These are phyloP conservation scores for Yarrowia keelungensis DNA, from an alignment of 805 yeast species.

Conservation along the genomic window DNA sequence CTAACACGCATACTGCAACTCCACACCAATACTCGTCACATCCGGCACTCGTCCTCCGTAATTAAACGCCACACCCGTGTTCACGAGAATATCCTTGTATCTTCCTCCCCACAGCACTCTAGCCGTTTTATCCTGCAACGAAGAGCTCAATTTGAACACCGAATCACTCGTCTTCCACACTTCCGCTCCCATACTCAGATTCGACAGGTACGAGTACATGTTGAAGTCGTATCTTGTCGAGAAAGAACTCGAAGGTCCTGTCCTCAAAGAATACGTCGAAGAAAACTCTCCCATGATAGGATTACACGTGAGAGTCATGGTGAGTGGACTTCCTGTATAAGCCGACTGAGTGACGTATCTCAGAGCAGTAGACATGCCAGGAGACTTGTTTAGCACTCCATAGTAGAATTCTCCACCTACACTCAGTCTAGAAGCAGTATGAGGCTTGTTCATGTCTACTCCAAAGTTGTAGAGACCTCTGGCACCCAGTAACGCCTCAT, in stretches of 20 bases:
- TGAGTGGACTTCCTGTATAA: conserved; percentile 85
- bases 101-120: conserved; percentile 88
- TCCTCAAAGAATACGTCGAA: conserved; percentile 84
- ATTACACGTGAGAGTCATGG: conserved; percentile 84
- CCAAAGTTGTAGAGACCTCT: conserved; percentile 75
- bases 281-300: conserved; percentile 91
- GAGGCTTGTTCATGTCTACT: conserved; percentile 44
- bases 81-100: conserved; percentile 75
- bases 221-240: conserved; percentile 89
- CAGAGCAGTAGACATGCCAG: conserved; percentile 85
- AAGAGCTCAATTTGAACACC: conserved; percentile 72
- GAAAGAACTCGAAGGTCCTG: conserved; percentile 72
- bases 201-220: conserved; percentile 86
- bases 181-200: conserved; percentile 85
- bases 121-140: conserved; percentile 65
- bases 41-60: conserved; percentile 57
- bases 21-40: conserved; percentile 62
- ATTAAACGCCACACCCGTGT: conserved; percentile 70
- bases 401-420: conserved; percentile 90
- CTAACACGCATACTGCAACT: conserved; percentile 62
- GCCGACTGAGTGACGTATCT: conserved; percentile 86
- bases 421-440: conserved; percentile 61
- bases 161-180: conserved; percentile 60
- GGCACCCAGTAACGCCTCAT: conserved; percentile 82
- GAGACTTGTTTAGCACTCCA: conserved; percentile 81